Evolutionary conservation across 1,139 yeast genomes (phyloP).

Genomic region (Nakaseomyces kungkrabaensis): DNA sequence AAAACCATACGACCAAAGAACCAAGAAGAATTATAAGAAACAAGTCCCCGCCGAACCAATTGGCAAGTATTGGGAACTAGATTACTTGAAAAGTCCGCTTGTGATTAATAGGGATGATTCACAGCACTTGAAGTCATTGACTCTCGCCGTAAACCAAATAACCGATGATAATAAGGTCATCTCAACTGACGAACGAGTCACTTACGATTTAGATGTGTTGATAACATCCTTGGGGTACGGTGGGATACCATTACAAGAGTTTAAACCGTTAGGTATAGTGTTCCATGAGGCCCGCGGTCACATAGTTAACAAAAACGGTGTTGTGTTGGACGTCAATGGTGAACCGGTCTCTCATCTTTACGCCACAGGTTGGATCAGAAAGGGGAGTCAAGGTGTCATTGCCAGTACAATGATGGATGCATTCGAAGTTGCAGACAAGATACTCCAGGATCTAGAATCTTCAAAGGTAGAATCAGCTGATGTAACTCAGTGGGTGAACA

Average conservation of each 20-base stretch:
- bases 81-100: slow-evolving; percentile 60
- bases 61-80: slow-evolving; percentile 54
- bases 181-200: slow-evolving; percentile 31
- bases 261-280: slow-evolving; percentile 39
- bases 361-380: slow-evolving; percentile 87
- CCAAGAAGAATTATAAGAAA: slow-evolving; percentile 24
- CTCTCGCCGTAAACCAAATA: slow-evolving; percentile 22
- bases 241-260: slow-evolving; percentile 54
- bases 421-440: slow-evolving; percentile 60
- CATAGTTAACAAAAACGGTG: slow-evolving; percentile 53
- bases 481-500: slow-evolving; percentile 10
- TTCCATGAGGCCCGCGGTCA: slow-evolving; percentile 46
- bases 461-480: background rate
- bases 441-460: slow-evolving; percentile 41
- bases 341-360: slow-evolving; percentile 46
- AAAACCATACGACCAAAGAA: slow-evolving; percentile 25
- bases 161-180: slow-evolving; percentile 33
- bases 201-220: slow-evolving; percentile 52
- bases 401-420: slow-evolving; percentile 87
- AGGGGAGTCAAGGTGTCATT: slow-evolving; percentile 84
- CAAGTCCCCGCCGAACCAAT: slow-evolving; percentile 16
- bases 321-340: slow-evolving; percentile 35
- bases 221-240: slow-evolving; percentile 80
- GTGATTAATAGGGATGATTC: slow-evolving; percentile 36
- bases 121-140: slow-evolving; percentile 32